phyloP scores from a whole-genome alignment of 208 protist species.

The Novymonas esmeraldas region DNA sequence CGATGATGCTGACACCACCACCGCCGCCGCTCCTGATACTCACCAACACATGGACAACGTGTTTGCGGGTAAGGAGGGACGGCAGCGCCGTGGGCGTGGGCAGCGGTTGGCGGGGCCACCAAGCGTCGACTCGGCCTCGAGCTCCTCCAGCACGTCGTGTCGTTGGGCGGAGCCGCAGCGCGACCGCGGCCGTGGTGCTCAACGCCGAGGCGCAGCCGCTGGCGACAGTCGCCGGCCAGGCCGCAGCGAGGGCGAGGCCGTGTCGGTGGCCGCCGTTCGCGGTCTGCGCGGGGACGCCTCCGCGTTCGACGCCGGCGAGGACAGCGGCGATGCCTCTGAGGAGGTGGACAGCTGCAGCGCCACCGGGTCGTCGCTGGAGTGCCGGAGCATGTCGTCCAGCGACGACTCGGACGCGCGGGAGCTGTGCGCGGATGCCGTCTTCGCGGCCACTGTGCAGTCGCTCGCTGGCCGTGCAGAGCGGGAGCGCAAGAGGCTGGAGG shows the following conservation, averaged over 20 bases:
- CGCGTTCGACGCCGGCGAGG: slow-evolving; percentile 4
- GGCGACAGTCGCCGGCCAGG: too few relatives aligned
- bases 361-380: slow-evolving; percentile 31
- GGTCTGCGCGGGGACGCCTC: slow-evolving; percentile 7
- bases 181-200: neutral
- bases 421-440: slow-evolving; percentile 10
- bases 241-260: too few relatives aligned
- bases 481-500: slow-evolving; percentile 34
- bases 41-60: too few relatives aligned
- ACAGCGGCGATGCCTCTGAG: slow-evolving; percentile 5
- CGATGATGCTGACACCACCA: neutral
- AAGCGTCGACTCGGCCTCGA: neutral
- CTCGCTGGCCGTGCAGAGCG: slow-evolving; percentile 33
- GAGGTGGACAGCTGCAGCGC: too few relatives aligned
- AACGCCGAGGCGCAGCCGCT: too few relatives aligned
- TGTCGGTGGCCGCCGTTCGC: too few relatives aligned
- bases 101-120: slow-evolving; percentile 5
- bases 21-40: too few relatives aligned
- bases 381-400: slow-evolving; percentile 17
- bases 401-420: slow-evolving; percentile 14
- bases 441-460: slow-evolving; percentile 37
- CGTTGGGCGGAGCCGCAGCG: neutral
- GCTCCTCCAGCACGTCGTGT: neutral
- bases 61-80: slow-evolving; percentile 50
- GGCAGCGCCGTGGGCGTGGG: slow-evolving; percentile 20